These are phyloP conservation scores for Curvularia sp. DNA, from an alignment of 2,329 filamentous ascomycete species.

Conservation along the genomic window DNA sequence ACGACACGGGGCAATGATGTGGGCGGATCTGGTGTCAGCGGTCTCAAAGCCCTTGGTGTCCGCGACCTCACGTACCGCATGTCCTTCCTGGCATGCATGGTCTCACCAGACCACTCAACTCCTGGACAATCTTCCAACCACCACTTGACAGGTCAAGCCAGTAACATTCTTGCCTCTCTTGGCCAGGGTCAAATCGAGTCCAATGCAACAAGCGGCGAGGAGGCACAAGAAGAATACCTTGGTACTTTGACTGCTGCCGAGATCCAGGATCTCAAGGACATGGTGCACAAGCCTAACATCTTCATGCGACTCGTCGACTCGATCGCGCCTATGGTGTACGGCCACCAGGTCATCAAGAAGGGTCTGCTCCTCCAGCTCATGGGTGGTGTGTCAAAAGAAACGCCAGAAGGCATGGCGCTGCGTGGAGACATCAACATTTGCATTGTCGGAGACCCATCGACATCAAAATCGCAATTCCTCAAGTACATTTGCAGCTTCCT, in stretches of 20 bases:
- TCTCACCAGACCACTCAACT: constrained; percentile 84
- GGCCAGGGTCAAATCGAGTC: constrained; percentile 75
- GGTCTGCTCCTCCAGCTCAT: constrained; percentile 92
- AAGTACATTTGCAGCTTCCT: constrained; percentile 98
- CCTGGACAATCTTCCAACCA: constrained; percentile 76
- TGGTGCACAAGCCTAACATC: constrained; percentile 96
- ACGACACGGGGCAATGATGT: constrained; percentile 76
- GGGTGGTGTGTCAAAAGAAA: constrained; percentile 92
- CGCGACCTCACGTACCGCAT: constrained; percentile 93
- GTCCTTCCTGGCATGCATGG: constrained; percentile 97
- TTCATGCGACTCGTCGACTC: constrained; percentile 92
- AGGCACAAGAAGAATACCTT: constrained; percentile 86
- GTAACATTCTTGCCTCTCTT: constrained; percentile 84
- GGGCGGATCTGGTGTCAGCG: constrained; percentile 83
- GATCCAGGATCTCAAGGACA: constrained; percentile 87
- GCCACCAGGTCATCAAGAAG: constrained; percentile 97
- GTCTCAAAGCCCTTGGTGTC: constrained; percentile 90
- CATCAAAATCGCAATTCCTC: constrained; percentile 96
- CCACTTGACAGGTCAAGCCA: constrained; percentile 73
- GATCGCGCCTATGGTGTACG: constrained; percentile 95
- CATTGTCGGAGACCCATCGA: constrained; percentile 95
- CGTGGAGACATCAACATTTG: constrained; percentile 99
- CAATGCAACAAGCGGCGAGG: constrained; percentile 70
- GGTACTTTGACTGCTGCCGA: constrained; percentile 84
- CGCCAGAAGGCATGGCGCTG: constrained; percentile 91